Evolutionary conservation across 148 eudicot species (phyloP).

Genomic region (Talinum fruticosum): DNA sequence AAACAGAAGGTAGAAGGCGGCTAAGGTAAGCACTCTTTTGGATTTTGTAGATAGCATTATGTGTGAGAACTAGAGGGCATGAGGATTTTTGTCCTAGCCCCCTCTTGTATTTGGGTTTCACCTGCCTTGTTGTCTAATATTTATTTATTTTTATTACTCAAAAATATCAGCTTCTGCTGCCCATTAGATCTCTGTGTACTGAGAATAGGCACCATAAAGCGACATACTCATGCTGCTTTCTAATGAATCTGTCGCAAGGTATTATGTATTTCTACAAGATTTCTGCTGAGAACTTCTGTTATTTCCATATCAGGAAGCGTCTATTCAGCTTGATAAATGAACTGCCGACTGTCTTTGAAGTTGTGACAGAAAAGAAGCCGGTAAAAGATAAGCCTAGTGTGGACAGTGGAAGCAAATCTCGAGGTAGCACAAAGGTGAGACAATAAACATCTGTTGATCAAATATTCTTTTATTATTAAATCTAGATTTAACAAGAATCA

Average conservation of each 20-base stretch:
- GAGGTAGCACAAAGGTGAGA: conserved; percentile 69
- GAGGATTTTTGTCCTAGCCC: too few relatives aligned
- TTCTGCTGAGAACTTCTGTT: conserved; percentile 18
- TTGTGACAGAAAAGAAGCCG: conserved; percentile 61
- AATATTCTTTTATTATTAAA: neutral
- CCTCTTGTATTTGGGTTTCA: too few relatives aligned
- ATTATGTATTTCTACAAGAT: neutral
- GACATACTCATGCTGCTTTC: neutral
- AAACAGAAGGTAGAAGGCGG: neutral
- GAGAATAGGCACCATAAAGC: neutral
- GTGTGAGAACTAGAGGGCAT: too few relatives aligned
- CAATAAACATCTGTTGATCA: neutral
- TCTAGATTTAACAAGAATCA: neutral
- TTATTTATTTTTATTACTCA: too few relatives aligned
- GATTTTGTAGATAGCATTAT: neutral
- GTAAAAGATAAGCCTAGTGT: conserved; percentile 71
- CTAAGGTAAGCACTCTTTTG: neutral
- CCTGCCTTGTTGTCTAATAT: too few relatives aligned
- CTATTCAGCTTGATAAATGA: conserved; percentile 79
- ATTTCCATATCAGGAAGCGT: conserved; percentile 58
- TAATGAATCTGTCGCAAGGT: neutral
- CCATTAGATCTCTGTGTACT: neutral
- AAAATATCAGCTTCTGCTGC: neutral
- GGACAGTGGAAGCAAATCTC: conserved; percentile 77
- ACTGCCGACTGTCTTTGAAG: conserved; percentile 74